Base-by-base conservation (phyloP, 2,329 filamentous ascomycete species). In the Pseudomassariella vexata region DNA sequence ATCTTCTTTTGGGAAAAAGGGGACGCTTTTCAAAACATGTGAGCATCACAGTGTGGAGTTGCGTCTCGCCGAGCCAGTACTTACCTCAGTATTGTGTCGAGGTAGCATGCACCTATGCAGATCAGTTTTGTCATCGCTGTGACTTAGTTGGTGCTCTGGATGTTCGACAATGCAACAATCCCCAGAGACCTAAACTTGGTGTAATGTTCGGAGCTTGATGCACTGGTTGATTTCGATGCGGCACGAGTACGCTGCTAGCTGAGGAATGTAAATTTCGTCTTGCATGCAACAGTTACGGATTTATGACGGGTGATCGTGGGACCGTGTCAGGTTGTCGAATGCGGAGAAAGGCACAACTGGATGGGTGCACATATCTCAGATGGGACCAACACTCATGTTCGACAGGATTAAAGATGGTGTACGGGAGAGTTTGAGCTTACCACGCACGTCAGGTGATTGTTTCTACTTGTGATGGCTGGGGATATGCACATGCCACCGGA, bases 11-110 rank as follows among this genome's bases (percentile, higher is more conserved):
- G 82, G 82, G 50, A 76, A 86, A 48, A 75, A 60, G 3, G 79
- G 73, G 20, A 85, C 70, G 40, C 78, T 84, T 50, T 30, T 24
- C 7, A 5, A 17, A 7, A 23, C 21, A 17, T 26, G 20, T 6
- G 16, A n/a, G 25, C 19, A 34, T 38, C 24, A 37, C 28, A 37
- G 35, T 16, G 16, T 35, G 34, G 32, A 32, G 42, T 39, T 34
- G 37, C 39, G 32, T 31, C 35, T 40, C 34, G 29, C 20, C 39
- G 16, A 19, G 26, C 32, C 29, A 24, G 28, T 30, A 55, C 70
- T 55, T 61, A 70, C 79, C 67, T 78, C 24, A 84, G 62, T 37
- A 85, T 81, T 2, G 79, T 85, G 55, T 85, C 81, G 22, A 84
- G 58, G 57, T 85, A 85, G 44, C 79, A 81, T 17, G 79, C 79